These are phyloP conservation scores for Microdochium paspali DNA, from an alignment of 2,329 filamentous ascomycete genomes.

Conservation along the genomic window DNA sequence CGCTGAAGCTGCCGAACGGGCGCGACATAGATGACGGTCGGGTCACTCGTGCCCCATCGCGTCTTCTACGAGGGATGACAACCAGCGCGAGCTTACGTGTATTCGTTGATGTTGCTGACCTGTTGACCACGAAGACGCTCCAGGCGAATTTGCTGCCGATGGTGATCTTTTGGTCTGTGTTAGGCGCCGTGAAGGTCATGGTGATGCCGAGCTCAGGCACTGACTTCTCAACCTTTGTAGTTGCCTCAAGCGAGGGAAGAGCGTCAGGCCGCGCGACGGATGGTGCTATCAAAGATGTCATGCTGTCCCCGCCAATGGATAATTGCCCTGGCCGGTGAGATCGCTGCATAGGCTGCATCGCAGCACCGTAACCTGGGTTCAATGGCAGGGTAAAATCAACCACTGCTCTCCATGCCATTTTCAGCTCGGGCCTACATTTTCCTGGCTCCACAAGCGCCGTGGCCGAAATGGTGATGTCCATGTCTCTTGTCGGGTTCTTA, in stretches of 20 bases:
- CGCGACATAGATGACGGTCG: conserved; percentile 46
- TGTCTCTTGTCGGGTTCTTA: conserved; percentile 38
- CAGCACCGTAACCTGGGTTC: conserved; percentile 51
- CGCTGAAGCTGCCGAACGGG: conserved; percentile 6
- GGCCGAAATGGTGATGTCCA: conserved; percentile 53
- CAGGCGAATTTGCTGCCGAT: conserved; percentile 62
- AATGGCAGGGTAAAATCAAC: conserved; percentile 61
- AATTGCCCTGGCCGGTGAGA: conserved; percentile 54
- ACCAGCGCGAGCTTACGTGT: conserved; percentile 62
- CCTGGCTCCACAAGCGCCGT: conserved; percentile 45
- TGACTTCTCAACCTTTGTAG: conserved; percentile 31
- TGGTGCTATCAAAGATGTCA: conserved; percentile 47
- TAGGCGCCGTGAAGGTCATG: conserved; percentile 61
- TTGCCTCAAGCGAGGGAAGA: conserved; percentile 48
- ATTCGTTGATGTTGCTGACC: conserved; percentile 31
- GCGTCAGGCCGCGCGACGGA: conserved; percentile 49
- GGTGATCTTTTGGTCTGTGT: conserved; percentile 34
- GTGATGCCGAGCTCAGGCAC: conserved; percentile 60
- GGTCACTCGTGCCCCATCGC: conserved; percentile 42
- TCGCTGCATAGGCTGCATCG: conserved; percentile 49
- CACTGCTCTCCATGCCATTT: conserved; percentile 58
- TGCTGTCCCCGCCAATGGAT: conserved; percentile 47
- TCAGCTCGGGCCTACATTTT: conserved; percentile 49
- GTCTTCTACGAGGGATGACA: conserved; percentile 55
- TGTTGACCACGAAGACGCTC: conserved; percentile 69